Percentiles rank a stretch among this genome's conserved stretches.
These are phyloP conservation scores for Tylopilus balloui DNA, from an alignment of 768 basidiomycete genomes.

Conservation along the genomic window DNA sequence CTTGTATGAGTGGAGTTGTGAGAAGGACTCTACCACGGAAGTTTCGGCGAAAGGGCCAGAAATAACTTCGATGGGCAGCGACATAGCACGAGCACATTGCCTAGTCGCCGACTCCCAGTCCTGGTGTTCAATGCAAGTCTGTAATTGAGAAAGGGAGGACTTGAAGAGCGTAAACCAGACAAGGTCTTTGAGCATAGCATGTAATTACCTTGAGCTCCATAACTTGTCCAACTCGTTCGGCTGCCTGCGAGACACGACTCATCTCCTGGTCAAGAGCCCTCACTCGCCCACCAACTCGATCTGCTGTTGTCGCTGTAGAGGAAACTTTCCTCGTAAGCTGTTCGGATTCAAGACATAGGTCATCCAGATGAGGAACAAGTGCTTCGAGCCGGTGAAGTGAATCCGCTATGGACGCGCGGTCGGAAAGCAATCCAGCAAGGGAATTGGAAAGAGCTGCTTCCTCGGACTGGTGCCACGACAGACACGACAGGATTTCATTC, in stretches of 20 bases:
- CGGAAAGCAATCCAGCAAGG: constrained; percentile 65
- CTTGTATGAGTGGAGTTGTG: background rate
- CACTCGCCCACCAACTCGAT: constrained; percentile 90
- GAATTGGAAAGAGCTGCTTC: constrained; percentile 73
- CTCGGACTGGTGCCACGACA: constrained; percentile 70
- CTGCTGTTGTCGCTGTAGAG: constrained; percentile 72
- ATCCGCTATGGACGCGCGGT: constrained; percentile 57
- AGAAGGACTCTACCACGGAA: constrained; percentile 64
- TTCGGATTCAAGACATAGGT: constrained; percentile 53
- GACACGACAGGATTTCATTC: constrained; percentile 66
- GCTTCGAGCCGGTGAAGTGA: constrained; percentile 60
- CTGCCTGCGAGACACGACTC: constrained; percentile 80
- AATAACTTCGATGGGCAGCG: constrained; percentile 71
- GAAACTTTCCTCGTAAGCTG: constrained; percentile 56
- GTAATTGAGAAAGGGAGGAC: constrained; percentile 58
- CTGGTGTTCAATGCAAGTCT: constrained; percentile 62
- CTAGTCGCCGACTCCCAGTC: constrained; percentile 97
- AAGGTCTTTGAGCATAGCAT: constrained; percentile 20
- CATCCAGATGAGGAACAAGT: constrained; percentile 59
- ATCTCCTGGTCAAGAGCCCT: constrained; percentile 90
- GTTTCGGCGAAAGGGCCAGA: constrained; percentile 81
- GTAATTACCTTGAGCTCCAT: constrained; percentile 84
- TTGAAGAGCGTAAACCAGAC: constrained; percentile 34
- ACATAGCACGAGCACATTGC: constrained; percentile 88
- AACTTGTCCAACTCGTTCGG: constrained; percentile 88